Percentiles rank a stretch among this genome's conserved stretches.
phyloP scores from a whole-genome alignment of 495 filamentous ascomycete genomes.

The Tuber calosporum region DNA sequence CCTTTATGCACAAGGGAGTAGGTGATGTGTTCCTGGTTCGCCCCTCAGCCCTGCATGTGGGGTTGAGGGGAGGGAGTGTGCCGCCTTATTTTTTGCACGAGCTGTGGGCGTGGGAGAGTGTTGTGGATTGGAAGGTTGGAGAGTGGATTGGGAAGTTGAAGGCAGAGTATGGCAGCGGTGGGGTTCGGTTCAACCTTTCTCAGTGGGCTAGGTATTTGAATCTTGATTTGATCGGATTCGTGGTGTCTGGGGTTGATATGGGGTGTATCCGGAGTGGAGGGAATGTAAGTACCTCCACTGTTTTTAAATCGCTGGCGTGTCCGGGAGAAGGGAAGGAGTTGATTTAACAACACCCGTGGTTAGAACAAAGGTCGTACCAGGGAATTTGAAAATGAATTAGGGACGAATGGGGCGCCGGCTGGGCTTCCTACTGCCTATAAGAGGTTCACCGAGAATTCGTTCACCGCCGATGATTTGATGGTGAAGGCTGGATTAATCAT shows the following conservation, averaged over 20 bases:
- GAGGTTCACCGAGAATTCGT: neutral
- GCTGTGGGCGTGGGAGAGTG: neutral
- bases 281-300: neutral
- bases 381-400: neutral
- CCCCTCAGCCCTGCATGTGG: neutral
- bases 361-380: neutral
- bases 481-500: neutral
- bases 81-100: neutral
- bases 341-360: neutral
- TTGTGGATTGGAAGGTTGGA: neutral
- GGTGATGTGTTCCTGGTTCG: neutral
- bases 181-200: neutral
- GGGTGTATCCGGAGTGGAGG: neutral
- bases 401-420: neutral
- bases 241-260: neutral
- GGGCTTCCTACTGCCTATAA: neutral
- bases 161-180: neutral
- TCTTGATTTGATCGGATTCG: conserved; percentile 43
- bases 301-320: neutral
- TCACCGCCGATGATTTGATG: neutral
- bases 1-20: neutral
- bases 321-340: conserved; percentile 39
- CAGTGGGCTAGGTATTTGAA: conserved; percentile 38
- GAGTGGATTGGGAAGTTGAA: neutral
- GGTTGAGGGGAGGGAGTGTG: neutral